Evolutionary conservation across 169 alveolate genomes (phyloP).

Genomic region (Perkinsus chesapeaki): DNA sequence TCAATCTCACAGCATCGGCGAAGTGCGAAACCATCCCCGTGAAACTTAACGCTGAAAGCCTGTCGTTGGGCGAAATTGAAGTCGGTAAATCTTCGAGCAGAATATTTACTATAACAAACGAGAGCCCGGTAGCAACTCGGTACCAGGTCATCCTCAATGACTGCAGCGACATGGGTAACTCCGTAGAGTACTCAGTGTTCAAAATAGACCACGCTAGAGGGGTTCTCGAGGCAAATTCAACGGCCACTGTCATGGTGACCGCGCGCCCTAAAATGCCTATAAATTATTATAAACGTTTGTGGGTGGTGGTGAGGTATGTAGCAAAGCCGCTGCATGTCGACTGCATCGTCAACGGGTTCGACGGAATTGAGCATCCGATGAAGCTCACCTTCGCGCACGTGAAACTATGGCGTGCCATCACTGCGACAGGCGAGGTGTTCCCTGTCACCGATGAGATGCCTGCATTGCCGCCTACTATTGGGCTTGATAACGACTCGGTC

Average conservation of each 20-base stretch:
- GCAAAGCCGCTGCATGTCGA: background rate
- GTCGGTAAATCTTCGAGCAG: background rate
- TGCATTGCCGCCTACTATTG: background rate
- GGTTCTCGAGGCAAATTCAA: background rate
- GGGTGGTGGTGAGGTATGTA: background rate
- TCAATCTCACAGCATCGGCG: background rate
- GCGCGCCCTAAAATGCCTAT: background rate
- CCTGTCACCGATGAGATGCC: background rate
- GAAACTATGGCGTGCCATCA: background rate
- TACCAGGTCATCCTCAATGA: background rate
- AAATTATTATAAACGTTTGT: background rate
- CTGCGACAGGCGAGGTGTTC: background rate
- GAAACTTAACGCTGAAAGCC: background rate
- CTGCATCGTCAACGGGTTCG: background rate
- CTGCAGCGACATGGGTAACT: background rate
- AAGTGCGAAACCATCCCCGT: background rate
- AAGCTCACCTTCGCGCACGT: background rate
- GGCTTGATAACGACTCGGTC: background rate
- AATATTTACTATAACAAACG: background rate
- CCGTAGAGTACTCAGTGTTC: background rate
- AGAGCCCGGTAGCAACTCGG: background rate
- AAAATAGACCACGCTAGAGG: background rate
- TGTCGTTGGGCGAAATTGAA: background rate
- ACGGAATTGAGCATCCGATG: background rate
- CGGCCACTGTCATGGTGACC: background rate